Base-by-base conservation (phyloP, 1,139 yeast species). In the Zygotorulaspora mrakii region DNA sequence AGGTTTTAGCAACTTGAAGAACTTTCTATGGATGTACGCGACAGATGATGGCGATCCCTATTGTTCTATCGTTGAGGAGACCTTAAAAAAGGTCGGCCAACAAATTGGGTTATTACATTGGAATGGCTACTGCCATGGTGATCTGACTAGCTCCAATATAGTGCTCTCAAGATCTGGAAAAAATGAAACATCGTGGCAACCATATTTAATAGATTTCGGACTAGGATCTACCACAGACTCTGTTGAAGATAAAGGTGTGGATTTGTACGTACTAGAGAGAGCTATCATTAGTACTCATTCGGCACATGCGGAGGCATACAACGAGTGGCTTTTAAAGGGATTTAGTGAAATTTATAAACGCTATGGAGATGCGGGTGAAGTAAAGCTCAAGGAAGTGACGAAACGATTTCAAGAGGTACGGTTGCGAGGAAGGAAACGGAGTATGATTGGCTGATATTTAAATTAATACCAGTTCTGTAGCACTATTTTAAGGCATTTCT, bases 181-280 rank as follows among this genome's bases (percentile, higher is more conserved):
- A 14, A 43, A 35, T 33, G 39, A 24, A 4, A 36, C 41, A 5
- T 38, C 31, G 2, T 63, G 64, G 55, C 59, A 53, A 5, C 87
- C 95, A 0, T 75, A 71, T 30, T 65, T 91, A 54, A 94, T 94
- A 45, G 99, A 94, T 57, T 91, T 94, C 65, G 99, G 99, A 0
- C 71, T 94, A 13, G 71, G 73, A 0, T 77, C 88, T n/a, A 79
- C 80, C 43, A 79, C 95, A 1, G 74, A 76, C 0, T 59, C 87
- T 47, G 74, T 85, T 0, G 98, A 94, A 55, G 97, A 91, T 59
- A 88, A 87, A 61, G 97, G 98, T 2, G 98, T 94, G 11, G 99
- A 94, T 61, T 63, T 94, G 45, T 94, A 91, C 56, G 97, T 94
- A 7, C 67, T 94, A 47, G 98, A 94, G 61, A 71, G 97, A 53